A percentile compares a stretch with the other conserved stretches of the same genome.
phyloP scores from a whole-genome alignment of 306 rosid genomes.

The Begonia loranthoides region DNA sequence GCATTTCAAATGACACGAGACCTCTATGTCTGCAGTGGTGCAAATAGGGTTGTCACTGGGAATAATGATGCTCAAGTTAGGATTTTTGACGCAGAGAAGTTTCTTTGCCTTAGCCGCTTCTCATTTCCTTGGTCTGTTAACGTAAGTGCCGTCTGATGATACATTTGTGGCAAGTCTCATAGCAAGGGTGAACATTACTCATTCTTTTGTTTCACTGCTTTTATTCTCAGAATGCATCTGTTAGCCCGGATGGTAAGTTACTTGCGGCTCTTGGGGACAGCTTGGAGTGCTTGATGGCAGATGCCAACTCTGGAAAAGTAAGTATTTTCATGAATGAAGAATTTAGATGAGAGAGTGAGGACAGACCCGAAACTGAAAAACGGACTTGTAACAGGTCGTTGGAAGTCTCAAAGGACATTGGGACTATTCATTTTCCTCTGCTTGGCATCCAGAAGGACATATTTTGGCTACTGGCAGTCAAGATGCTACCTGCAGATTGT shows the following conservation, averaged over 20 bases:
- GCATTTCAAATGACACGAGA: too few species aligned
- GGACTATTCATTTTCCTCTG: conserved; percentile 85
- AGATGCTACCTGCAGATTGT: conserved; percentile 87
- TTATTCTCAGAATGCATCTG: conserved; percentile 48
- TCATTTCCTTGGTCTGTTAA: conserved; percentile 86
- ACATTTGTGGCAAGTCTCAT: conserved; percentile 2
- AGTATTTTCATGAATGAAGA: not conserved
- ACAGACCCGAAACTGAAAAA: too few species aligned
- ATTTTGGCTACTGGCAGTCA: conserved; percentile 92
- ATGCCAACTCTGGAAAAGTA: conserved; percentile 22
- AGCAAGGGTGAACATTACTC: not conserved
- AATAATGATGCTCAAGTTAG: conserved; percentile 85
- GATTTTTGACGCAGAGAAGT: conserved; percentile 46
- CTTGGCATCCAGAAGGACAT: conserved; percentile 89
- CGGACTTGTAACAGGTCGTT: conserved; percentile 21
- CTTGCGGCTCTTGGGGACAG: conserved; percentile 82
- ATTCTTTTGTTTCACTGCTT: not conserved
- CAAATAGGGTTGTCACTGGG: conserved; percentile 54
- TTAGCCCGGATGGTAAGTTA: conserved; percentile 74
- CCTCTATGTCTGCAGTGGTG: conserved; percentile 41
- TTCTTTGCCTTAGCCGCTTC: conserved; percentile 51
- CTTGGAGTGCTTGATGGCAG: conserved; percentile 65
- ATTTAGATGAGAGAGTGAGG: too few species aligned
- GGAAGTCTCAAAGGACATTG: conserved; percentile 72
- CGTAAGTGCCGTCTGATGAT: conserved; percentile 39